Conservation (phyloP, 306 rosid genomes). For the Phaseolus lunatus region DNA sequence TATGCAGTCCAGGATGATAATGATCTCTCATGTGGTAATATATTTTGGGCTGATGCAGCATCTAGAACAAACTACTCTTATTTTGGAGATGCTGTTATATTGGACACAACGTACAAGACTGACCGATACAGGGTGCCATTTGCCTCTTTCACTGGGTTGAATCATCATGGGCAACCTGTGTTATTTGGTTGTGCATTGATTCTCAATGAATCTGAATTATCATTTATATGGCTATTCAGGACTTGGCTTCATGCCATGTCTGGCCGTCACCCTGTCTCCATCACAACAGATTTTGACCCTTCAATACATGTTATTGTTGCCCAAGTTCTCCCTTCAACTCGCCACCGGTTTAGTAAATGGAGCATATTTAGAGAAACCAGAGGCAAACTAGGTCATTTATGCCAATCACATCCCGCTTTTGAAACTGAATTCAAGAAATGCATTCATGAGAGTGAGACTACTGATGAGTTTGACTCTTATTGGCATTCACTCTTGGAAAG, state of each 20-base stretch:
- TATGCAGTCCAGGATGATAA: conserved; percentile 72
- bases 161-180: conserved; percentile 86
- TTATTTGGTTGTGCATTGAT: conserved; percentile 82
- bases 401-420: conserved; percentile 68
- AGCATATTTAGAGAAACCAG: conserved; percentile 68
- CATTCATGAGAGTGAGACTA: conserved; percentile 64
- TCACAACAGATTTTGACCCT: conserved; percentile 78
- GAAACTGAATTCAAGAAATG: conserved; percentile 71
- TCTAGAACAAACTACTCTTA: conserved; percentile 71
- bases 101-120: conserved; percentile 72
- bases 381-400: conserved; percentile 68
- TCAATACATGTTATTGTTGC: conserved; percentile 70
- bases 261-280: conserved; percentile 70
- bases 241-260: conserved; percentile 88
- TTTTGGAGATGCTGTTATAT: conserved; percentile 82
- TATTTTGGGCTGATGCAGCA: conserved; percentile 82
- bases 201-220: conserved; percentile 69
- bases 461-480: conserved; percentile 74
- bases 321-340: conserved; percentile 72
- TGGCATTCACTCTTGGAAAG: conserved; percentile 78
- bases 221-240: conserved; percentile 75
- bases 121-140: conserved; percentile 67
- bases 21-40: conserved; percentile 65
- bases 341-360: conserved; percentile 75
- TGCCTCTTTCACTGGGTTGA: conserved; percentile 74